Conservation (phyloP, 169 alveolate species). For the Cryptosporidium canis region DNA sequence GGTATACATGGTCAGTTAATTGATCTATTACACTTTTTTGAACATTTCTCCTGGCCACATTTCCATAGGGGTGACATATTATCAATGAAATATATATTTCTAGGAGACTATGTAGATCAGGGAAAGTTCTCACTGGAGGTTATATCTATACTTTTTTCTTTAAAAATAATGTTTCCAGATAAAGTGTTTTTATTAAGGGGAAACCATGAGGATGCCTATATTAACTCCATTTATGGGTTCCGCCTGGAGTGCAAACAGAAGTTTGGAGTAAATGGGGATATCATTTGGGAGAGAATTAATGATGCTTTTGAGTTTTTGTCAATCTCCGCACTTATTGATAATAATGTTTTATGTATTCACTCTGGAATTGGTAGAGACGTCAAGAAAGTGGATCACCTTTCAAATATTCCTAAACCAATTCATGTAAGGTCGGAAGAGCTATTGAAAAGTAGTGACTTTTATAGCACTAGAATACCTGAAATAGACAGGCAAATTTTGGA, state of each 20-base stretch:
- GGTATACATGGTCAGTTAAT: slow-evolving; percentile 80
- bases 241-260: slow-evolving; percentile 45
- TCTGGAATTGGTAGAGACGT: slow-evolving; percentile 80
- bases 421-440: slow-evolving; percentile 74
- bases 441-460: not conserved
- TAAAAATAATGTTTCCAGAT: slow-evolving; percentile 77
- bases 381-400: slow-evolving; percentile 73
- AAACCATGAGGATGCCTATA: slow-evolving; percentile 81
- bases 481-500: slow-evolving; percentile 75
- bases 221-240: slow-evolving; percentile 71
- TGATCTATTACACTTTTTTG: slow-evolving; percentile 77
- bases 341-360: slow-evolving; percentile 77
- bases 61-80: slow-evolving; percentile 86
- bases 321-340: slow-evolving; percentile 76
- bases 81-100: slow-evolving; percentile 86
- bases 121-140: slow-evolving; percentile 83
- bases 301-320: slow-evolving; percentile 81
- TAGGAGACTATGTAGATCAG: slow-evolving; percentile 87
- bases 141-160: slow-evolving; percentile 74
- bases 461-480: not conserved
- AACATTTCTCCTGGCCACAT: slow-evolving; percentile 76
- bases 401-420: slow-evolving; percentile 77
- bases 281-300: slow-evolving; percentile 77
- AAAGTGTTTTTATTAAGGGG: slow-evolving; percentile 85
- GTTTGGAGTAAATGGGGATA: slow-evolving; percentile 55